Conservation (phyloP, 192 early-diverging fungal species). For the Backusella australiensis region DNA sequence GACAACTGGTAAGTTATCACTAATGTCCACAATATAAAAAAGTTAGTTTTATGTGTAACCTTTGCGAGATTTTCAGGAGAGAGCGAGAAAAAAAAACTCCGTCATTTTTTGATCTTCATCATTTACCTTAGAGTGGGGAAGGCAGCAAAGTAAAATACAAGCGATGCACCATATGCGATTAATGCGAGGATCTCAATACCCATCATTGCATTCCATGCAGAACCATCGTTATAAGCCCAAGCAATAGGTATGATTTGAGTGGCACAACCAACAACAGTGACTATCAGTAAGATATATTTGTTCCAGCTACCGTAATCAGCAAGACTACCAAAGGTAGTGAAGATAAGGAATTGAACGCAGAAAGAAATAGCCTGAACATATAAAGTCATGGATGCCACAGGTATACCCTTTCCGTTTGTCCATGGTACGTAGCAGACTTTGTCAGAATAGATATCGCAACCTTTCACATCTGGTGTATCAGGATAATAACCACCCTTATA, state of each 20-base stretch:
- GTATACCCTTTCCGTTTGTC: not conserved
- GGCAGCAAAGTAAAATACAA: conserved; percentile 38
- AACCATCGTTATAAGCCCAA: conserved; percentile 25
- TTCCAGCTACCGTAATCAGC: conserved; percentile 35
- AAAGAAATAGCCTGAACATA: conserved; percentile 40
- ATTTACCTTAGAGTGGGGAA: conserved; percentile 30
- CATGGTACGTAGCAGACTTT: conserved; percentile 24
- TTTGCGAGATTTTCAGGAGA: not conserved
- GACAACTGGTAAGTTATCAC: conserved; percentile 33
- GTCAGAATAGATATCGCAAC: conserved; percentile 19
- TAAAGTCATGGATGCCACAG: conserved; percentile 30
- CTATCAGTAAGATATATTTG: conserved; percentile 23
- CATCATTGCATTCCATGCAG: conserved; percentile 36
- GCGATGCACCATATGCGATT: conserved; percentile 32
- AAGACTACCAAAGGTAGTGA: conserved; percentile 37
- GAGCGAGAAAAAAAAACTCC: not conserved
- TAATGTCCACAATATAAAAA: conserved; percentile 4
- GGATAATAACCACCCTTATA: conserved; percentile 29
- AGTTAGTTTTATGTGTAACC: conserved; percentile 7
- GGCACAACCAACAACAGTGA: conserved; percentile 28
- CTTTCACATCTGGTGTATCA: not conserved
- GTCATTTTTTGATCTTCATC: not conserved
- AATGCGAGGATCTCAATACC: conserved; percentile 26
- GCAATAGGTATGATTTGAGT: conserved; percentile 31
- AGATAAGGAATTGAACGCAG: conserved; percentile 32